These are phyloP conservation scores for Novymonas esmeraldas DNA, from an alignment of 208 protist genomes.

Conservation along the genomic window DNA sequence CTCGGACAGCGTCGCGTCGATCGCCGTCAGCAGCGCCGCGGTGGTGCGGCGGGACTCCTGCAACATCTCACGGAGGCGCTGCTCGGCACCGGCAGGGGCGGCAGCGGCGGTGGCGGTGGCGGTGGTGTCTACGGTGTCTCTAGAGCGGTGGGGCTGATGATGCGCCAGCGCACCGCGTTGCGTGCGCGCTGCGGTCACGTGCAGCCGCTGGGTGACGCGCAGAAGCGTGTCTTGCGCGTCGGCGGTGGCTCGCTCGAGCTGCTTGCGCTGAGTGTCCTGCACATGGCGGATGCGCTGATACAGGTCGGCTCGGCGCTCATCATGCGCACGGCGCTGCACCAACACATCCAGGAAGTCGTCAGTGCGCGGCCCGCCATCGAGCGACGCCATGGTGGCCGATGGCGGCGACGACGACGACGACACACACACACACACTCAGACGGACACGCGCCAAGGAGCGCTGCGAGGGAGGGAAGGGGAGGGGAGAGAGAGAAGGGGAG, in stretches of 20 bases:
- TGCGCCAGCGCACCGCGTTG: no score
- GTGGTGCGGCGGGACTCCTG: not conserved
- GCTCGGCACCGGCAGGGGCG: not conserved
- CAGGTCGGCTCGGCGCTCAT: slow-evolving; percentile 11
- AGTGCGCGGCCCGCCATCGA: not conserved
- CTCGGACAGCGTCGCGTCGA: not conserved
- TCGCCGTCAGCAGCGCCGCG: no score
- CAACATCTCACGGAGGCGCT: not conserved
- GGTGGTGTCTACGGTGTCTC: no score
- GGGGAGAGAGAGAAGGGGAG: not conserved
- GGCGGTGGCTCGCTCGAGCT: not conserved
- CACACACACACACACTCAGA: not conserved
- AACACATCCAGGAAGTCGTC: slow-evolving; percentile 4
- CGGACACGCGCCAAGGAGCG: not conserved
- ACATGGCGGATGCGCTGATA: slow-evolving; percentile 5
- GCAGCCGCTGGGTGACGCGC: not conserved
- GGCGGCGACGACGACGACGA: no score
- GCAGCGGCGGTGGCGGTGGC: no score
- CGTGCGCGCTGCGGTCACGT: no score
- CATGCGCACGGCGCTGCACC: slow-evolving; percentile 4
- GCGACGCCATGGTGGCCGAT: not conserved
- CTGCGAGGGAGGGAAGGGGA: not conserved
- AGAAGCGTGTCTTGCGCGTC: not conserved
- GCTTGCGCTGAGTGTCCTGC: not conserved
- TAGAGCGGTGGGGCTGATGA: no score